Evolutionary conservation across 2,329 filamentous ascomycete species (phyloP).

Genomic region (Alternaria sp.): DNA sequence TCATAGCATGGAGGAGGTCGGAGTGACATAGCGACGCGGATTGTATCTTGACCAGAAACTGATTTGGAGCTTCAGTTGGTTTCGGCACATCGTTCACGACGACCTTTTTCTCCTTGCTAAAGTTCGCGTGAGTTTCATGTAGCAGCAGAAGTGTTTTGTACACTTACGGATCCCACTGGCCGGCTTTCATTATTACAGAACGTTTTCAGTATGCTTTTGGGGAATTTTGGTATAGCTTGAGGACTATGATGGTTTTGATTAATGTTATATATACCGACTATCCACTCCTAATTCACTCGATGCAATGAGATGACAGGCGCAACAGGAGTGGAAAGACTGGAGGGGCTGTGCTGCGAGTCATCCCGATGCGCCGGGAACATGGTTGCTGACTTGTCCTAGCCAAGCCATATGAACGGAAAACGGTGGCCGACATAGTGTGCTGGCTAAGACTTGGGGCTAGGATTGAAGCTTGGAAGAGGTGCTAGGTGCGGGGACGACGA

Average conservation of each 20-base stretch:
- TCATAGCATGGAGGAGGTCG: slow-evolving; percentile 36
- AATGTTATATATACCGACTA: background rate
- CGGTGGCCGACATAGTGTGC: background rate
- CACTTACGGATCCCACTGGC: slow-evolving; percentile 16
- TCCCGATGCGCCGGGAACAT: background rate
- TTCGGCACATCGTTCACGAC: slow-evolving; percentile 41
- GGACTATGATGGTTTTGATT: background rate
- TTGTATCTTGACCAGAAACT: slow-evolving; percentile 43
- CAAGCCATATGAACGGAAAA: background rate
- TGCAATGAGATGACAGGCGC: background rate
- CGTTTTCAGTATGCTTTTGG: background rate
- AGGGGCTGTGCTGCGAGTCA: slow-evolving; percentile 8
- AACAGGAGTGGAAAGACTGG: slow-evolving; percentile 6
- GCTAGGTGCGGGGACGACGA: background rate
- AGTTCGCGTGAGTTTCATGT: background rate
- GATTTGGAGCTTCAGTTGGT: slow-evolving; percentile 30
- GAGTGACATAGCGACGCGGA: slow-evolving; percentile 45
- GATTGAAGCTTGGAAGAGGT: background rate
- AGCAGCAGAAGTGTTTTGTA: no score
- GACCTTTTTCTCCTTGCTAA: slow-evolving; percentile 38
- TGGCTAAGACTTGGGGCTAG: background rate
- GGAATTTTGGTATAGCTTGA: background rate
- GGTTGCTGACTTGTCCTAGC: slow-evolving; percentile 3
- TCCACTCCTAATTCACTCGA: background rate
- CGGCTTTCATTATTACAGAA: slow-evolving; percentile 11